These are phyloP conservation scores for Ilex paraguariensis DNA, from an alignment of 305 asterid genomes.

Conservation along the genomic window DNA sequence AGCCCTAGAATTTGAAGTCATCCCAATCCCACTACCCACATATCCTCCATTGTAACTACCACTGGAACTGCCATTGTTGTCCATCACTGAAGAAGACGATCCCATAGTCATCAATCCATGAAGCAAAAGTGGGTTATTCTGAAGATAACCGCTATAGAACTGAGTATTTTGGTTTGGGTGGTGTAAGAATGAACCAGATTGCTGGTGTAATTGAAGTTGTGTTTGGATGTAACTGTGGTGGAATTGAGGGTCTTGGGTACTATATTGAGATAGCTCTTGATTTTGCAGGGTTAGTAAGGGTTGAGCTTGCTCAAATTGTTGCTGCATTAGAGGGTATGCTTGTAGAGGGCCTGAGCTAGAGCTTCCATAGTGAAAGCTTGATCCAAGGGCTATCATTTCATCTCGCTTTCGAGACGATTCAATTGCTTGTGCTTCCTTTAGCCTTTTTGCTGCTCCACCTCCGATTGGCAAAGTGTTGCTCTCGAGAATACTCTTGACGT, in stretches of 20 bases:
- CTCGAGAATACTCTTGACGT: constrained; percentile 72
- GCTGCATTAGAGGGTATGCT: constrained; percentile 48
- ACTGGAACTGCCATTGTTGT: constrained; percentile 32
- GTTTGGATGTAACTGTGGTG: constrained; percentile 52
- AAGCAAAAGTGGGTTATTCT: constrained; percentile 42
- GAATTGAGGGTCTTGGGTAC: constrained; percentile 26
- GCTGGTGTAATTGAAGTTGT: constrained; percentile 55
- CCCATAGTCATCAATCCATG: constrained; percentile 58
- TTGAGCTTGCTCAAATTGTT: constrained; percentile 34
- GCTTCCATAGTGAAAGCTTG: constrained; percentile 49
- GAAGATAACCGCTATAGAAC: constrained; percentile 35
- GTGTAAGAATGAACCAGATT: constrained; percentile 16
- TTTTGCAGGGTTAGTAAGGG: constrained; percentile 51
- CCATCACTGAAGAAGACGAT: constrained; percentile 29
- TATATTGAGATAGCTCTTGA: constrained; percentile 38
- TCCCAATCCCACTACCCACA: constrained; percentile 37
- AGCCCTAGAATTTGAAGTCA: constrained; percentile 27
- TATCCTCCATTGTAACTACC: constrained; percentile 52
- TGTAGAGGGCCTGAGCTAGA: constrained; percentile 25
- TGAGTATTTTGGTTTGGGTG: constrained; percentile 16
- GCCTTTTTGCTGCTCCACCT: constrained; percentile 81
- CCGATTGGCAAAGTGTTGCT: constrained; percentile 82
- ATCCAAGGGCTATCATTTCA: constrained; percentile 47
- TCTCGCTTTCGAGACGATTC: constrained; percentile 61
- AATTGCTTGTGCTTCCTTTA: constrained; percentile 73